Percentiles rank a stretch among this genome's conserved stretches.
phyloP scores from a whole-genome alignment of 2,329 filamentous ascomycete species.

The Aureobasidium uvarum region DNA sequence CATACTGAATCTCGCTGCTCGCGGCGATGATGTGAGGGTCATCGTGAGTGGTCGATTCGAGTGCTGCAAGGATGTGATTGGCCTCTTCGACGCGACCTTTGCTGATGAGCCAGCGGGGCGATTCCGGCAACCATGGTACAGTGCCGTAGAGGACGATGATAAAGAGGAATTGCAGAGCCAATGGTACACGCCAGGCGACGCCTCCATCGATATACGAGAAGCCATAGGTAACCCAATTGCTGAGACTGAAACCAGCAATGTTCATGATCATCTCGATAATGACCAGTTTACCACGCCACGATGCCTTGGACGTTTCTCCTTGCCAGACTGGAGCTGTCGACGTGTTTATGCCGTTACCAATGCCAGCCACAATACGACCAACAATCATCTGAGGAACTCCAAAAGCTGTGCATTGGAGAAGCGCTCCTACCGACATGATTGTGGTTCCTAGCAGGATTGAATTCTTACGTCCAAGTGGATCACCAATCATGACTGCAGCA shows the following conservation, averaged over 20 bases:
- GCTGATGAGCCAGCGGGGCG: slow-evolving; percentile 50
- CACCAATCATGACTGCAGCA: slow-evolving; percentile 51
- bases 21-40: slow-evolving; percentile 49
- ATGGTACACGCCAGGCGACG: slow-evolving; percentile 48
- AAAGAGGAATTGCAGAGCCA: slow-evolving; percentile 53
- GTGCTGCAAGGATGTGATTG: slow-evolving; percentile 49
- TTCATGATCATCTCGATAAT: slow-evolving; percentile 49
- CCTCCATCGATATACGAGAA: slow-evolving; percentile 48
- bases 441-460: slow-evolving; percentile 50
- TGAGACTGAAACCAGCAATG: slow-evolving; percentile 51
- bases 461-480: slow-evolving; percentile 50
- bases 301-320: slow-evolving; percentile 50
- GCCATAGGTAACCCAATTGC: slow-evolving; percentile 41
- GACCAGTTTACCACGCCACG: slow-evolving; percentile 41
- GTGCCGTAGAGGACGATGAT: slow-evolving; percentile 48
- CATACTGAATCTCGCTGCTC: slow-evolving; percentile 45
- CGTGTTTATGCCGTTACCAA: slow-evolving; percentile 53
- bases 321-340: slow-evolving; percentile 53
- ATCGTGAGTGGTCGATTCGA: slow-evolving; percentile 47
- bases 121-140: slow-evolving; percentile 50
- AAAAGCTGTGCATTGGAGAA: slow-evolving; percentile 50
- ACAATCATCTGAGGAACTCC: slow-evolving; percentile 51
- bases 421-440: slow-evolving; percentile 51
- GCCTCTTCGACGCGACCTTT: slow-evolving; percentile 49
- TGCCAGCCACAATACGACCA: slow-evolving; percentile 48